Base-by-base conservation (phyloP, 805 yeast genomes). In the Yamadazyma phyllophila region DNA sequence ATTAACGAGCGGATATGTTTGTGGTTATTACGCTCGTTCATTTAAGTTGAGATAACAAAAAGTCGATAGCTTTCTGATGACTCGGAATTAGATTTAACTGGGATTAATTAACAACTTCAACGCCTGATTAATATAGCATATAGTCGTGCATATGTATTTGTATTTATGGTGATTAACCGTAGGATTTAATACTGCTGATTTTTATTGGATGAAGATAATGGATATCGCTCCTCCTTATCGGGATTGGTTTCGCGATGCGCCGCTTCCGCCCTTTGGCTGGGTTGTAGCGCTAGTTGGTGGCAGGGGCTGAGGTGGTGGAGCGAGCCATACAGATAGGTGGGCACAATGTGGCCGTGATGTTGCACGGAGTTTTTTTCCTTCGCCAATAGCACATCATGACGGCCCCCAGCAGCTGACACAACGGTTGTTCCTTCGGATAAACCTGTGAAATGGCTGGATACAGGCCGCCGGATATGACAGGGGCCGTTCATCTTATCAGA, bases 1-100 rank as follows among this genome's bases (percentile, higher is more conserved):
- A 46, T 32, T 24, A 48, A 31, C 32, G 36, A 41, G 29, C 36
- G 15, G 26, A 30, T 36, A 33, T 30, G 14, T 6, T 24, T 29
- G 9, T 24, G n/a, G n/a, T 14, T 26, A 26, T 14, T 26, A 26
- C 32, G 40, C 40, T 37, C 49, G 34, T 43, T 41, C 43, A 40
- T 40, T 37, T 4, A 31, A n/a, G 39, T 3, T 15, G 16, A 36
- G 39, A 36, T 12, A 37, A 26, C 38, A 36, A 36, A 36, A 36
- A 36, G 12, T 20, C 15, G n/a, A 6, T 16, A 24, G 31, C 31
- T 20, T 36, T 17, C 12, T 24, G 38, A 16, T 20, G 26, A 36
- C 13, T 36, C 24, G 11, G 26, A 20, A 11, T n/a, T 17, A 12
- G 17, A 16, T 31, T 15, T 11, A n/a, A 33, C 10, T 33, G 15